Percentiles rank a stretch among this genome's conserved stretches.
Evolutionary conservation across 176 grass and related monocot genomes (phyloP).

Genomic region (Olyra latifolia): DNA sequence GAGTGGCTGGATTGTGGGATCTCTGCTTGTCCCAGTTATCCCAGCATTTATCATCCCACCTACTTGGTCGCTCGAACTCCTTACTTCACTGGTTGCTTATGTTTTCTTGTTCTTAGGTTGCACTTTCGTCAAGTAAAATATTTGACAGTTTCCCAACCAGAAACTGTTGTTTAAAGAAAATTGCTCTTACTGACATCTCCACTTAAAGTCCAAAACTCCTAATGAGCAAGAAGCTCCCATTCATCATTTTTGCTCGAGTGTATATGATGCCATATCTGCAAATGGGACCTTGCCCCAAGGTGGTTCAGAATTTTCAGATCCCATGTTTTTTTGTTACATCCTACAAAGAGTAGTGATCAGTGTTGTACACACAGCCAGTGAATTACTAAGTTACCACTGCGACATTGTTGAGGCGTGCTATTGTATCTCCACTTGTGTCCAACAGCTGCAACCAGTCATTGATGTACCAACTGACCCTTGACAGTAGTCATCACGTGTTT

Average conservation of each 20-base stretch:
- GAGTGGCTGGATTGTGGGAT: slow-evolving; percentile 71
- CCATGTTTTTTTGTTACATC: neutral
- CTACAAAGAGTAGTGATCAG: slow-evolving; percentile 1
- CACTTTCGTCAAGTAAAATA: slow-evolving; percentile 66
- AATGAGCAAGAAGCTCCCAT: neutral
- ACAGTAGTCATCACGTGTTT: neutral
- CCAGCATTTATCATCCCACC: slow-evolving; percentile 52
- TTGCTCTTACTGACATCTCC: neutral
- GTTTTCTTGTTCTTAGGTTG: slow-evolving; percentile 80
- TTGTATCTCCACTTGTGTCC: neutral
- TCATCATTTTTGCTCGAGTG: slow-evolving; percentile 4
- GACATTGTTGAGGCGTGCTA: neutral
- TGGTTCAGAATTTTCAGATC: neutral
- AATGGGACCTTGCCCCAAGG: neutral
- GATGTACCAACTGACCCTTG: neutral
- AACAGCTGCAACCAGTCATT: neutral
- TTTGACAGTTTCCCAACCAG: neutral
- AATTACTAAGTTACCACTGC: neutral
- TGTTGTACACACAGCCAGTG: neutral
- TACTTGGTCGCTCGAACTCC: slow-evolving; percentile 81
- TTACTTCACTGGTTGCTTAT: slow-evolving; percentile 75
- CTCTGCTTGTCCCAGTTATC: slow-evolving; percentile 61
- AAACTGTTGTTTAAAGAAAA: neutral
- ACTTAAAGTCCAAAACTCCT: neutral
- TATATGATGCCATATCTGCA: neutral